Percentiles rank a stretch among this genome's conserved stretches.
Evolutionary conservation across 768 basidiomycete genomes (phyloP).

Genomic region (Boletus sensibilis): DNA sequence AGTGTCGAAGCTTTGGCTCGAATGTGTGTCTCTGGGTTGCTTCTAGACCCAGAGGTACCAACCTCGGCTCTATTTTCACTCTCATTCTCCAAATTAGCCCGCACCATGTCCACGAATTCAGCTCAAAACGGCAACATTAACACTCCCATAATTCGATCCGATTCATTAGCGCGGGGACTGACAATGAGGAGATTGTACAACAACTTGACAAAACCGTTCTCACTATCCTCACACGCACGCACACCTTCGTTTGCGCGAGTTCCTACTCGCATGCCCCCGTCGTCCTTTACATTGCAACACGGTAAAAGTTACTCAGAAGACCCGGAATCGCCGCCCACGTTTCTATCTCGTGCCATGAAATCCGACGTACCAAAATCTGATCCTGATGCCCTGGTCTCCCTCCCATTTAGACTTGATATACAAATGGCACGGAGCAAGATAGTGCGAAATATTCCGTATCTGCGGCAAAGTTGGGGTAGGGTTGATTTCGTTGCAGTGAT

Average conservation of each 20-base stretch:
- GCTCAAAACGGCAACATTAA: constrained; percentile 26
- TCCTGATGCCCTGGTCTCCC: constrained; percentile 37
- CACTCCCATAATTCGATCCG: constrained; percentile 23
- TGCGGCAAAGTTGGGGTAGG: constrained; percentile 90
- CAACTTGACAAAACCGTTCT: constrained; percentile 56
- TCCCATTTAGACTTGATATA: constrained; percentile 66
- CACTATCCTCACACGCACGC: constrained; percentile 34
- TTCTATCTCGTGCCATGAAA: constrained; percentile 48
- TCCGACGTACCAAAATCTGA: constrained; percentile 41
- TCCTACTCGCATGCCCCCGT: constrained; percentile 9
- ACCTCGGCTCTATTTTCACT: constrained; percentile 48
- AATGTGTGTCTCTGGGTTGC: constrained; percentile 84
- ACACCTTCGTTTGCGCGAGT: constrained; percentile 16
- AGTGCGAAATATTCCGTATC: constrained; percentile 75
- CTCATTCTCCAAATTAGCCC: constrained; percentile 28
- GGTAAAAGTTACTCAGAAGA: constrained; percentile 32
- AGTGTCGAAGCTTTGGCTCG: constrained; percentile 86
- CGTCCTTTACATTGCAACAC: background rate
- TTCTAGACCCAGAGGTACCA: constrained; percentile 79
- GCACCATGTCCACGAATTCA: constrained; percentile 28
- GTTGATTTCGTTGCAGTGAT: constrained; percentile 86
- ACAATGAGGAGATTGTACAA: constrained; percentile 45
- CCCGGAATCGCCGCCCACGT: constrained; percentile 45
- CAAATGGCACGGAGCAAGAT: constrained; percentile 53
- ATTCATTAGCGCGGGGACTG: constrained; percentile 43